Base-by-base conservation (phyloP, 768 basidiomycete species). In the Rickenella mellea region DNA sequence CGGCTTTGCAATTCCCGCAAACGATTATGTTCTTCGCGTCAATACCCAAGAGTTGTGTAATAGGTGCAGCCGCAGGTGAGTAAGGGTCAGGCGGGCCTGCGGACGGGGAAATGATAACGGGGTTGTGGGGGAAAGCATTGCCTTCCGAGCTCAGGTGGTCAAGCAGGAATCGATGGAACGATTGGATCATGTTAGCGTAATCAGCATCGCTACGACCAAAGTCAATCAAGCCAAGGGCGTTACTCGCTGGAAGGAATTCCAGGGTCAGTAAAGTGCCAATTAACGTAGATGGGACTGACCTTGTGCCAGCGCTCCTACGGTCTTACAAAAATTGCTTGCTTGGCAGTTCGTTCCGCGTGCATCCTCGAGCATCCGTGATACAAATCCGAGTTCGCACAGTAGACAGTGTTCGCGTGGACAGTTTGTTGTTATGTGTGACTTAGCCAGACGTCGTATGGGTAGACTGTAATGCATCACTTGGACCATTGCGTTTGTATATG, bases 261-360 rank as follows among this genome's bases (percentile, higher is more conserved):
- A 6, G 63, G 61, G 64, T 3, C 33, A 36, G 11, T 12, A 3
- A 36, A 22, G 4, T 30, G 10, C 15, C 15, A 7, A 36, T 6
- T 7, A 8, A 36, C 24, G 15, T 36, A 36, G 7, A 32, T 4
- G 10, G 24, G 2, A 51, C 60, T 39, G 51, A 92, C 92, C 78
- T 62, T 92, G 89, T 5, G 89, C 85, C 25, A 92, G 73, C 2
- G 88, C 80, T 14, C 87, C 83, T 33, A 97, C 86, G 2, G 91
- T 85, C 60, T 90, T 84, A 59, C 92, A 98, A 53, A 97, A 99
- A 59, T 99, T 99, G 59, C 84, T 92, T 5, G 92, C 80, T 59
- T 98, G 94, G 54, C 94, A 97, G 51, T 99, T 98, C 15, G 74
- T 87, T 0, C 96, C 96, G 28, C 70, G 72, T 0, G 96, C 94